Conservation (phyloP, 2,329 filamentous ascomycete species). For the Claviceps arundinis region DNA sequence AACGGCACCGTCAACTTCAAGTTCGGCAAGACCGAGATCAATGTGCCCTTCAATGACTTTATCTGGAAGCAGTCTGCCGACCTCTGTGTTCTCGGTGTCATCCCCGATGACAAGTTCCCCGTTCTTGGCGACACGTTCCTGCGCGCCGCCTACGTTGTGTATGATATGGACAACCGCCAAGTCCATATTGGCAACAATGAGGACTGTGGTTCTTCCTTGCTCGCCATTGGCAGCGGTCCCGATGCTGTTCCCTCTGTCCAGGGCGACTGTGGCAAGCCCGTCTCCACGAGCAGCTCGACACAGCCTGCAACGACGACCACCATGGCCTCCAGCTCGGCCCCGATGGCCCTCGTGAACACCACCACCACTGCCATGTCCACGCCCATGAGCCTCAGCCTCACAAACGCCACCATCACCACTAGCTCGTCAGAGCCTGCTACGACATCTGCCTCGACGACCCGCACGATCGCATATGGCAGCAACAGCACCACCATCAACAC, state of each 20-base stretch:
- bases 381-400: neutral
- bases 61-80: slow-evolving; percentile 24
- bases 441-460: neutral
- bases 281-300: slow-evolving; percentile 5
- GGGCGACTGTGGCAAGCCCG: slow-evolving; percentile 17
- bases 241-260: slow-evolving; percentile 18
- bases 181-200: slow-evolving; percentile 24
- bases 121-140: slow-evolving; percentile 33
- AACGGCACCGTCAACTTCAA: slow-evolving; percentile 32
- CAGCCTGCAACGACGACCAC: neutral
- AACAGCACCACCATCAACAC: neutral
- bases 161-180: slow-evolving; percentile 26
- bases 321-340: neutral
- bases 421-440: neutral
- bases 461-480: neutral
- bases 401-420: neutral
- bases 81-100: slow-evolving; percentile 32
- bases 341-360: too few species aligned
- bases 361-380: too few species aligned
- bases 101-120: slow-evolving; percentile 24
- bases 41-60: slow-evolving; percentile 33
- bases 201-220: slow-evolving; percentile 25
- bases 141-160: slow-evolving; percentile 30
- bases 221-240: slow-evolving; percentile 26
- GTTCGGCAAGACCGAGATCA: slow-evolving; percentile 31